These are phyloP conservation scores for Eucalyptus caleyi DNA, from an alignment of 345 rosid species.

Conservation along the genomic window DNA sequence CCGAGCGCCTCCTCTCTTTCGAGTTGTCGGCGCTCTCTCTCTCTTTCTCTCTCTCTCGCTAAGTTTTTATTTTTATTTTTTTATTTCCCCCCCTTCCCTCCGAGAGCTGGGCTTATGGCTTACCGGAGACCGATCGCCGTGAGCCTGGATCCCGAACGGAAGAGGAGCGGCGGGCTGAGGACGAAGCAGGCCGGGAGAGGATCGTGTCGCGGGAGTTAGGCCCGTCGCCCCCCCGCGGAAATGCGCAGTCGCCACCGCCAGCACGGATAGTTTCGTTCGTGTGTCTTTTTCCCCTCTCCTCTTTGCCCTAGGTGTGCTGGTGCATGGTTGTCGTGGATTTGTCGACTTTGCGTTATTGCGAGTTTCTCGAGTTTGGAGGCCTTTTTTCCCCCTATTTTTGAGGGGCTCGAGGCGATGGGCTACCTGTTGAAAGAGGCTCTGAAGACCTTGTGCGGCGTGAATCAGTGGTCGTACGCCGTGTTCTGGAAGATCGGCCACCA, in stretches of 20 bases:
- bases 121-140: slow-evolving; percentile 46
- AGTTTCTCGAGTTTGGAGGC: not conserved
- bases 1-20: not conserved
- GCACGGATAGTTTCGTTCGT: not conserved
- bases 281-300: not conserved
- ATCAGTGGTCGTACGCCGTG: slow-evolving; percentile 83
- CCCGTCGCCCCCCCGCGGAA: not conserved
- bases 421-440: slow-evolving; percentile 60
- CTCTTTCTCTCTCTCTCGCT: not conserved
- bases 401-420: slow-evolving; percentile 35
- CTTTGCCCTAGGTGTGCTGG: not conserved
- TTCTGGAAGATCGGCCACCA: slow-evolving; percentile 95
- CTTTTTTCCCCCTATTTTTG: not conserved
- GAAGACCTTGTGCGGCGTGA: slow-evolving; percentile 55
- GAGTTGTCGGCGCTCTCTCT: not conserved
- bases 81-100: not conserved
- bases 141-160: slow-evolving; percentile 91
- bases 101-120: slow-evolving; percentile 33
- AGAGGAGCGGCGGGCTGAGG: slow-evolving; percentile 87
- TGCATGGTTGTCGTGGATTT: not conserved
- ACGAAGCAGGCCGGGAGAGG: slow-evolving; percentile 97
- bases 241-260: not conserved
- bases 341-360: not conserved
- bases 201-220: slow-evolving; percentile 99
- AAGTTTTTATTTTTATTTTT: not conserved